Base-by-base conservation (phyloP, 2,329 filamentous ascomycete species). In the Xylaria sp. region DNA sequence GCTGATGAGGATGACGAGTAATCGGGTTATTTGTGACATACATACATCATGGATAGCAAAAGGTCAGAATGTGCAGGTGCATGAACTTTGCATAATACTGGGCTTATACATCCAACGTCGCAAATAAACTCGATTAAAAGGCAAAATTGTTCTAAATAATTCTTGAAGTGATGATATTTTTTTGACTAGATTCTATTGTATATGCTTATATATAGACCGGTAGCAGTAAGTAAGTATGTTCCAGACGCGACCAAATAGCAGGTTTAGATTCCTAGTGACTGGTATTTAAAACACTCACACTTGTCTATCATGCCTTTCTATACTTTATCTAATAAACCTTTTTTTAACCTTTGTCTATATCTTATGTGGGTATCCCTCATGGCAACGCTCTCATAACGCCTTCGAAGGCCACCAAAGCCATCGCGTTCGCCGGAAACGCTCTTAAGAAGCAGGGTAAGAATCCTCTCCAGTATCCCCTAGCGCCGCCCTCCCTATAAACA, bases 1-100 rank as follows among this genome's bases (percentile, higher is more conserved):
- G 94, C 89, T 78, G 96, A 98, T 77, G 96, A 99, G 81, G 96
- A 99, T 82, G 96, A 99, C 81, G 96, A 99, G 85, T 99, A 97
- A 90, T 68, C 78, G 78, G 53, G 60, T 63, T 69, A 28, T 57
- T 59, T 34, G 41, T 53, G 32, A 69, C 34, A 13, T n/a, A n/a
- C n/a, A 23, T 30, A 67, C 23, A 60, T 6, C 20, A 60, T 66
- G 59, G 69, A 61, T 28, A 62, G 65, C 58, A 25, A 53, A 66
- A 55, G 36, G 23, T 45, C 69, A 63, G 41, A 60, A 34, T 32
- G 68, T 48, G 61, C 56, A 50, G 43, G 53, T 70, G 72, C 69
- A 71, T 72, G 66, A 63, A 69, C 62, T 71, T 59, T 64, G 57
- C 64, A 70, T 72, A 73, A 61, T 55, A 71, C 65, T 69, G 56